Percentiles rank a stretch among this genome's conserved stretches.
phyloP scores from a whole-genome alignment of 2,329 filamentous ascomycete genomes.

The Xylaria digitata region DNA sequence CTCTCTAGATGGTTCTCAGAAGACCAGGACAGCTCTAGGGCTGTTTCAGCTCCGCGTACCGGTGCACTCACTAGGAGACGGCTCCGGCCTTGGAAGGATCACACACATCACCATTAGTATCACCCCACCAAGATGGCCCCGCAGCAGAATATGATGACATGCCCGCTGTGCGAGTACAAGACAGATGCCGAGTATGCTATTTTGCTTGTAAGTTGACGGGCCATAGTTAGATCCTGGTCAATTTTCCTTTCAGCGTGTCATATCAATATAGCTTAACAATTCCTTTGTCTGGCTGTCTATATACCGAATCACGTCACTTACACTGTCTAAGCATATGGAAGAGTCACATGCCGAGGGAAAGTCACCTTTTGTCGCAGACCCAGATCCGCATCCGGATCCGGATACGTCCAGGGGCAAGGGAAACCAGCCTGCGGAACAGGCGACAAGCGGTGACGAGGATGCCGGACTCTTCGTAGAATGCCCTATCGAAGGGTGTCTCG shows the following conservation, averaged over 20 bases:
- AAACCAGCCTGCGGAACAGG: conserved; percentile 6
- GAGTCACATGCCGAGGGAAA: conserved; percentile 44
- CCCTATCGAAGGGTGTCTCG: conserved; percentile 67
- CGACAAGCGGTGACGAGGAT: conserved; percentile 43
- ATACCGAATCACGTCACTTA: conserved; percentile 18
- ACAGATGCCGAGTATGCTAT: conserved; percentile 53
- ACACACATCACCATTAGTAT: background rate
- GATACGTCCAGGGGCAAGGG: conserved; percentile 6
- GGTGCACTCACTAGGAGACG: conserved; percentile 3
- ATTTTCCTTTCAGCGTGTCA: background rate
- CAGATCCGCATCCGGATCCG: conserved; percentile 8
- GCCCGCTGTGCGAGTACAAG: conserved; percentile 56
- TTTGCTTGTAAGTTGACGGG: conserved; percentile 49
- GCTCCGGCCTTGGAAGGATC: background rate
- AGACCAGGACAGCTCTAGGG: background rate
- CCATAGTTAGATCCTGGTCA: background rate
- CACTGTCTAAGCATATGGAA: conserved; percentile 49
- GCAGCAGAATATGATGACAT: conserved; percentile 40
- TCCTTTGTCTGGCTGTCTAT: background rate
- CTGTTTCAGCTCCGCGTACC: background rate
- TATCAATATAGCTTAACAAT: background rate
- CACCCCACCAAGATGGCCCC: conserved; percentile 25
- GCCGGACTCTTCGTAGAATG: conserved; percentile 62
- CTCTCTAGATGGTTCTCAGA: background rate
- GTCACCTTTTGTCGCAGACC: conserved; percentile 43